Conservation (phyloP, 2,329 filamentous ascomycete genomes). For the Penicillium sp. region DNA sequence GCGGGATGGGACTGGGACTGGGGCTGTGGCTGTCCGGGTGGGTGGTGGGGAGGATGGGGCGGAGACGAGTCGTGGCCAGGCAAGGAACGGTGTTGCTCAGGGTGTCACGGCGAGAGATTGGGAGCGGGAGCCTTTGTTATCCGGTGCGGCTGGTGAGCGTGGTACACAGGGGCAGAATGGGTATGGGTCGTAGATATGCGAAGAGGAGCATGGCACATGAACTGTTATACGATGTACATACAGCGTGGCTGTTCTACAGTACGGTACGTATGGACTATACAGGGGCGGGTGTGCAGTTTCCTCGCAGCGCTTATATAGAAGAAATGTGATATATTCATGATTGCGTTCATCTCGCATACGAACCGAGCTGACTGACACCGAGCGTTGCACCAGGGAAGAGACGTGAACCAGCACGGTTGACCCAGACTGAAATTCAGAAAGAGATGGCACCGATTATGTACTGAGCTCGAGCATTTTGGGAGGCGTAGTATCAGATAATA, state of each 20-base stretch:
- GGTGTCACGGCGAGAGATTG: constrained; percentile 7
- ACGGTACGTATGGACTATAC: neutral
- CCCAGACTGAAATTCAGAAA: neutral
- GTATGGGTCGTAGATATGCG: constrained; percentile 6
- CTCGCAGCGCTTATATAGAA: neutral
- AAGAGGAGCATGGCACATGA: neutral
- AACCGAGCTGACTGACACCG: neutral
- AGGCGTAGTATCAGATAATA: neutral
- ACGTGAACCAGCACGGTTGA: neutral
- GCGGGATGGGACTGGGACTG: neutral
- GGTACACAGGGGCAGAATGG: constrained; percentile 1
- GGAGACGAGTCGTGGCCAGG: neutral
- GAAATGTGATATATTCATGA: neutral
- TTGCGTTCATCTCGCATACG: neutral
- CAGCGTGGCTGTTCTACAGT: neutral
- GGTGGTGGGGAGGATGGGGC: neutral
- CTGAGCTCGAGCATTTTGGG: neutral
- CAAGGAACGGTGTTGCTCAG: neutral
- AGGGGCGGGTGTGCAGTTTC: no score
- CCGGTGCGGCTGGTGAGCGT: neutral
- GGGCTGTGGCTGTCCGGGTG: neutral
- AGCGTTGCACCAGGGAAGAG: neutral
- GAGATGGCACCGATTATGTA: neutral
- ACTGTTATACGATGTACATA: neutral
- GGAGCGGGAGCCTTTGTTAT: constrained; percentile 14